Conservation (phyloP, 225 moss, liverwort and hornwort genomes). For the Climacium dendroides region DNA sequence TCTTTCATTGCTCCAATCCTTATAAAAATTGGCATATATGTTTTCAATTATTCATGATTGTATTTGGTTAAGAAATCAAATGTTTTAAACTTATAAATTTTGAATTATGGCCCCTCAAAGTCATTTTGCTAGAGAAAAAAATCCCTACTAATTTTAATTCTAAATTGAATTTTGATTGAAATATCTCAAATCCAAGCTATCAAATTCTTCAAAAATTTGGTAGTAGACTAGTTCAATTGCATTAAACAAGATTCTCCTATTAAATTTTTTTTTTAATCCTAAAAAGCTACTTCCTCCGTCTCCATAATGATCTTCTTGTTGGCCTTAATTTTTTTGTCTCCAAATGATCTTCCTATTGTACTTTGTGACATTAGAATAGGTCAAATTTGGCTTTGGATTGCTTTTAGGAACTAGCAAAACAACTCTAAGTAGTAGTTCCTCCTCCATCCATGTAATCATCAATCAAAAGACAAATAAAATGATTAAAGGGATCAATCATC, state of each 20-base stretch:
- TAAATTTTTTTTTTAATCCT: too few relatives aligned
- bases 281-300: too few relatives aligned
- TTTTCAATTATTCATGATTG: not conserved
- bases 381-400: too few relatives aligned
- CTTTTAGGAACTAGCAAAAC: too few relatives aligned
- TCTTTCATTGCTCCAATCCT: not conserved
- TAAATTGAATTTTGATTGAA: not conserved
- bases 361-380: too few relatives aligned
- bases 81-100: not conserved
- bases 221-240: not conserved
- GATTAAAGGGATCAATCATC: too few relatives aligned
- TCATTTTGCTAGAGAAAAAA: not conserved
- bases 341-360: too few relatives aligned
- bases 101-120: accelerated
- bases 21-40: not conserved
- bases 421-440: too few relatives aligned
- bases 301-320: too few relatives aligned
- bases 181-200: accelerated
- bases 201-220: not conserved
- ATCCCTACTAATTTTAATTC: accelerated
- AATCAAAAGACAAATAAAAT: too few relatives aligned
- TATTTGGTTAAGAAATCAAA: not conserved
- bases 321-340: too few relatives aligned
- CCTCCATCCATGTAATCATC: too few relatives aligned
- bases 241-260: not conserved